phyloP scores from a whole-genome alignment of 2,329 filamentous ascomycete genomes.

The Coniochaeta ligniaria region DNA sequence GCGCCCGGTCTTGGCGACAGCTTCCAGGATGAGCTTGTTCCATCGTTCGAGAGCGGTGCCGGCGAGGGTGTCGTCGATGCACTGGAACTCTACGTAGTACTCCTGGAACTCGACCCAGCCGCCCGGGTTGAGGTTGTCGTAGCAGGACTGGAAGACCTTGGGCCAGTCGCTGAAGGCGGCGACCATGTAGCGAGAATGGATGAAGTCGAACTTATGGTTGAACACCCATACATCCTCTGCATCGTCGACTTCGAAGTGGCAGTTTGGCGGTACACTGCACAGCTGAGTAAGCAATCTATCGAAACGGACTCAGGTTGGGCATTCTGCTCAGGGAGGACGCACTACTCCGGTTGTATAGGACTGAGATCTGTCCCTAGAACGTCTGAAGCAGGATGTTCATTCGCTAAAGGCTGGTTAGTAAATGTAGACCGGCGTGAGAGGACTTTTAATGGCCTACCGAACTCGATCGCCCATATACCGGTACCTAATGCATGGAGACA shows the following conservation, averaged over 20 bases:
- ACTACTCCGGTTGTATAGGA: slow-evolving; percentile 3
- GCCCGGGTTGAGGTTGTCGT: slow-evolving; percentile 13
- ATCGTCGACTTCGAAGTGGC: slow-evolving; percentile 54
- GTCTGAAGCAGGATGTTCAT: background rate
- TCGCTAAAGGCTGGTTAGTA: background rate
- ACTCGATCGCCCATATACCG: slow-evolving; percentile 2
- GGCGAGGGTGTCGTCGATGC: slow-evolving; percentile 11
- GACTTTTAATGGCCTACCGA: background rate
- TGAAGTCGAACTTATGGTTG: slow-evolving; percentile 22
- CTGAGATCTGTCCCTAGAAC: slow-evolving; percentile 2
- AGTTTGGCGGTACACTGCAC: slow-evolving; percentile 13
- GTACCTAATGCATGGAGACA: background rate
- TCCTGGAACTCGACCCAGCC: slow-evolving; percentile 17
- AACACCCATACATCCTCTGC: slow-evolving; percentile 30
- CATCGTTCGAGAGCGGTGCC: slow-evolving; percentile 9
- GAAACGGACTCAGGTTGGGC: no score
- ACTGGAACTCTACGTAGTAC: slow-evolving; percentile 6
- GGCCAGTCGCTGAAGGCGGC: slow-evolving; percentile 14
- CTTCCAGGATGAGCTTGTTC: slow-evolving; percentile 10
- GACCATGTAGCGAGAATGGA: slow-evolving; percentile 13
- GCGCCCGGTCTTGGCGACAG: background rate
- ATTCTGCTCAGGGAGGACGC: background rate
- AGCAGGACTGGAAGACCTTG: slow-evolving; percentile 11
- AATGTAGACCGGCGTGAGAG: background rate
- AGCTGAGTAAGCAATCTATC: background rate